Percentiles rank a stretch among this genome's conserved stretches.
phyloP scores from a whole-genome alignment of 2,329 filamentous ascomycete genomes.

The Ploettnerulaceae sp. region DNA sequence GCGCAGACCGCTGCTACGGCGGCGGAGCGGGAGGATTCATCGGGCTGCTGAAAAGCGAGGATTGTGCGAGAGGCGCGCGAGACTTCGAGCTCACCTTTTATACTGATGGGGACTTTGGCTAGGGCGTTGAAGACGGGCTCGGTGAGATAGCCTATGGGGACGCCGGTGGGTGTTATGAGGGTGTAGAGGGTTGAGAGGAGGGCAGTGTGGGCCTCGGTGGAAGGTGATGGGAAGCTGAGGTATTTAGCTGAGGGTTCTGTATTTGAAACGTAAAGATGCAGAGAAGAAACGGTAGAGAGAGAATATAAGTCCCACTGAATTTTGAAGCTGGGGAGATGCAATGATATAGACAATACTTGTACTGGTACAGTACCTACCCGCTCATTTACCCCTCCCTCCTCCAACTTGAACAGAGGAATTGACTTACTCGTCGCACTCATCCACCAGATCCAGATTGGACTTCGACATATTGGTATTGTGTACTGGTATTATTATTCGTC shows the following conservation, averaged over 20 bases:
- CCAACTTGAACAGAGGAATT: not conserved
- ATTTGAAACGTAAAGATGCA: too few species aligned
- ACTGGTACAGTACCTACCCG: too few species aligned
- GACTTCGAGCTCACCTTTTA: constrained; percentile 57
- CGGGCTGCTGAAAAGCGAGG: constrained; percentile 54
- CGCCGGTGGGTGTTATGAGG: constrained; percentile 58
- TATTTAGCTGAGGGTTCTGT: constrained; percentile 14
- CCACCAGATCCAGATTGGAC: constrained; percentile 47
- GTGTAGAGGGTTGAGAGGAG: constrained; percentile 62
- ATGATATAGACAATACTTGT: not conserved
- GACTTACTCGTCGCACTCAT: constrained; percentile 51
- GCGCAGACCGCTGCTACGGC: constrained; percentile 51
- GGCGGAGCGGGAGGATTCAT: constrained; percentile 58
- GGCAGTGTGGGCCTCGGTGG: constrained; percentile 47
- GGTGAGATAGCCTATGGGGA: constrained; percentile 59
- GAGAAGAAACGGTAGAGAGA: not conserved
- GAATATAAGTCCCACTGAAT: not conserved
- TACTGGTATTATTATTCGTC: not conserved
- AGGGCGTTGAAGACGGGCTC: constrained; percentile 47
- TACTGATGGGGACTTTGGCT: constrained; percentile 40
- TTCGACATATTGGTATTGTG: too few species aligned
- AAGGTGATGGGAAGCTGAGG: constrained; percentile 69
- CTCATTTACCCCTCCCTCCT: constrained; percentile 11
- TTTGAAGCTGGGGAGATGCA: not conserved
- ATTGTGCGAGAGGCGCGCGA: constrained; percentile 57